A percentile compares a stretch with the other conserved stretches of the same genome.
phyloP scores from a whole-genome alignment of 176 grass and related monocot genomes.

The Raddia distichophylla region DNA sequence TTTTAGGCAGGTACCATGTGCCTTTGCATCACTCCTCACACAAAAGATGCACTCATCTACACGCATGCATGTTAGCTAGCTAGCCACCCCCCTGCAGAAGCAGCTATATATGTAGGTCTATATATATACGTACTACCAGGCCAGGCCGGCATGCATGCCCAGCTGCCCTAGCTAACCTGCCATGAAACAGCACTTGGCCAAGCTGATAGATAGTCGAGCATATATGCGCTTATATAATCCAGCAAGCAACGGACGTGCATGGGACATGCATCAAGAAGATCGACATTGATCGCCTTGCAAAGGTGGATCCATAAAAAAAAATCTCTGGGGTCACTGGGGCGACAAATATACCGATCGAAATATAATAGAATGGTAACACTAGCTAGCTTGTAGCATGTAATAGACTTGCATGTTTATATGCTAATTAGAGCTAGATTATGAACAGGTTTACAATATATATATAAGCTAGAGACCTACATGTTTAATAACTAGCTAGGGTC shows the following conservation, averaged over 20 bases:
- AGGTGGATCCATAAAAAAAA: too few relatives aligned
- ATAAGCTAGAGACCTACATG: too few relatives aligned
- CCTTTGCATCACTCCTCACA: conserved; percentile 47
- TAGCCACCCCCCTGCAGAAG: background rate
- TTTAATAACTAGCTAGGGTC: too few relatives aligned
- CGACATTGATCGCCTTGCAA: background rate
- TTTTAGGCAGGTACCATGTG: conserved; percentile 23
- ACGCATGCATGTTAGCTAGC: conserved; percentile 25
- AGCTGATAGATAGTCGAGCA: background rate
- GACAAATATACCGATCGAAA: too few relatives aligned
- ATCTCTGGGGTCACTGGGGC: too few relatives aligned
- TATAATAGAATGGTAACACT: too few relatives aligned
- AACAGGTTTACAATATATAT: too few relatives aligned
- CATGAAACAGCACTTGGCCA: background rate
- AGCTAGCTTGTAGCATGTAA: too few relatives aligned
- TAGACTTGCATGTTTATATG: too few relatives aligned
- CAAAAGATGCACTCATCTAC: conserved; percentile 40
- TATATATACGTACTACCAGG: background rate
- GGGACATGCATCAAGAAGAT: background rate
- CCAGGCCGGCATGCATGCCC: background rate
- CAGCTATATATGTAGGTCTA: background rate
- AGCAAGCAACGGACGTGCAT: background rate
- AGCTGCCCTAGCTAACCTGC: background rate
- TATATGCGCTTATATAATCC: too few relatives aligned
- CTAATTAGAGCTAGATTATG: too few relatives aligned